Conservation (phyloP, 352 stramenopile species). For the Phytophthora aleatoria region DNA sequence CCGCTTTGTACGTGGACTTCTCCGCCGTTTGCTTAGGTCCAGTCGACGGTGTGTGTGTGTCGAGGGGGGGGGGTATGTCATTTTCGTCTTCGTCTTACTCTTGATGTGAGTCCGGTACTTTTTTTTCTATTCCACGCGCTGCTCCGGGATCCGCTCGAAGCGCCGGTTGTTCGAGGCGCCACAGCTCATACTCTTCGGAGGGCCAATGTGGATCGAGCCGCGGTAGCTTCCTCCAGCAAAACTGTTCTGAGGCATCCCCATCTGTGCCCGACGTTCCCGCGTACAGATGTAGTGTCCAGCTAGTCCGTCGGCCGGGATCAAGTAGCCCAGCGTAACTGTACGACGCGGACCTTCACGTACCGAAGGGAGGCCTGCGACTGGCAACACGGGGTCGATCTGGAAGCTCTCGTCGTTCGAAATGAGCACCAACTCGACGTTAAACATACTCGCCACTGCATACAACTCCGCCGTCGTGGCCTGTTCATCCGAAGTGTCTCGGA, state of each 20-base stretch:
- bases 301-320: slow-evolving; percentile 67
- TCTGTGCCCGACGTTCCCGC: slow-evolving; percentile 47
- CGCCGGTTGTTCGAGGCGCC: slow-evolving; percentile 43
- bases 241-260: slow-evolving; percentile 54
- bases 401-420: slow-evolving; percentile 86
- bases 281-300: slow-evolving; percentile 87
- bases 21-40: slow-evolving; percentile 32
- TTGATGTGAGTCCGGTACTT: slow-evolving; percentile 5
- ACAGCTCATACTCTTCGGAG: slow-evolving; percentile 61
- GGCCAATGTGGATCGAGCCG: slow-evolving; percentile 71
- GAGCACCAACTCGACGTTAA: slow-evolving; percentile 81
- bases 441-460: slow-evolving; percentile 82
- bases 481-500: slow-evolving; percentile 72
- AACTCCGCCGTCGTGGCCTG: slow-evolving; percentile 81
- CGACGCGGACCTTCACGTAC: slow-evolving; percentile 56
- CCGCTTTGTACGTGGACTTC: slow-evolving; percentile 41
- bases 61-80: slow-evolving; percentile 25
- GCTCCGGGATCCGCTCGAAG: slow-evolving; percentile 69
- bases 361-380: slow-evolving; percentile 58
- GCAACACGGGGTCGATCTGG: slow-evolving; percentile 79
- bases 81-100: slow-evolving; percentile 24
- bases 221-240: slow-evolving; percentile 80
- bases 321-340: slow-evolving; percentile 76
- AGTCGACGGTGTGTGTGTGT: slow-evolving; percentile 25
- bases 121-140: slow-evolving; percentile 60